These are phyloP conservation scores for Tremella mesenterica DNA, from an alignment of 768 basidiomycete species.

Conservation along the genomic window DNA sequence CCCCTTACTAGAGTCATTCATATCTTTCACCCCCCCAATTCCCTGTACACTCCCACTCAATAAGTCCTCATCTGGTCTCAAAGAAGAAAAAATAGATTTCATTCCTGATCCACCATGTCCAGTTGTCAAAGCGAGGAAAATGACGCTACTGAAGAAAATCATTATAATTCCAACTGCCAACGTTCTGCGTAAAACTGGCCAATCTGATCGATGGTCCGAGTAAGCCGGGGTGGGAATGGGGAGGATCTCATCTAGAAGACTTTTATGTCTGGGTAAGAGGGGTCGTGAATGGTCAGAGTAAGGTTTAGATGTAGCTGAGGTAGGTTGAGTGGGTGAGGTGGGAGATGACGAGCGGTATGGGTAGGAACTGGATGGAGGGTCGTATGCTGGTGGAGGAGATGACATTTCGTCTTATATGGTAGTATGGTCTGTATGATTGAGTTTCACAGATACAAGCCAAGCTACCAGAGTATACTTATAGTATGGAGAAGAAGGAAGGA, in stretches of 20 bases:
- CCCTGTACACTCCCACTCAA: background rate
- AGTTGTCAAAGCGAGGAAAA: constrained; percentile 8
- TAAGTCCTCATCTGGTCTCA: background rate
- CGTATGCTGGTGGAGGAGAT: too few species aligned
- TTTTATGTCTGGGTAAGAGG: too few species aligned
- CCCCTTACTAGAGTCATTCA: background rate
- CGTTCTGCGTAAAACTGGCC: constrained; percentile 14
- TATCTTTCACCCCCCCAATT: background rate
- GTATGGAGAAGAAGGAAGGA: too few species aligned
- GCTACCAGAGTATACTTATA: too few species aligned
- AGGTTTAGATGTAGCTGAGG: too few species aligned
- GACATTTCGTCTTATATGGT: too few species aligned
- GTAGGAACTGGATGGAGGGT: too few species aligned
- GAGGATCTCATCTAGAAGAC: constrained; percentile 30
- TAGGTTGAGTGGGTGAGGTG: too few species aligned
- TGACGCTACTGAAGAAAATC: constrained; percentile 19
- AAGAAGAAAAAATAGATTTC: constrained; percentile 3
- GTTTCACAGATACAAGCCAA: too few species aligned
- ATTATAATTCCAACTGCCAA: constrained; percentile 16
- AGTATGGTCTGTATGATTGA: too few species aligned
- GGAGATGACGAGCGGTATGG: too few species aligned
- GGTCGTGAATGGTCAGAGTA: too few species aligned
- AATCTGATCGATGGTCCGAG: background rate
- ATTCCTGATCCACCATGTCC: constrained; percentile 5
- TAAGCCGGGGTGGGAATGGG: constrained; percentile 11